Conservation (phyloP, 1,139 yeast species). For the Groenewaldozyma auringiensis region DNA sequence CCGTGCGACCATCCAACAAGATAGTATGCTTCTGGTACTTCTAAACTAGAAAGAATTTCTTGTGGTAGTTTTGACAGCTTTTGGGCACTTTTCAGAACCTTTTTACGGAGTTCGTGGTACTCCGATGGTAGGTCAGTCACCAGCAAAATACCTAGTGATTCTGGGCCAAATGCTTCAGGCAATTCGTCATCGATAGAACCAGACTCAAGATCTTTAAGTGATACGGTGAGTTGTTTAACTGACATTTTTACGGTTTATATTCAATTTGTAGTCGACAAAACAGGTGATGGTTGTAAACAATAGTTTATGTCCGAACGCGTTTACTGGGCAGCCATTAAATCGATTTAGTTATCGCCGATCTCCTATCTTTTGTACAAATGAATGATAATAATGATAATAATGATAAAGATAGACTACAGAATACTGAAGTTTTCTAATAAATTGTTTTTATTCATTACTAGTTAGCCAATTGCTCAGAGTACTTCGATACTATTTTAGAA, state of each 20-base stretch:
- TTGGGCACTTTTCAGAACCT: slow-evolving; percentile 42
- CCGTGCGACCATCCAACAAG: slow-evolving; percentile 64
- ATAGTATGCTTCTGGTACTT: slow-evolving; percentile 45
- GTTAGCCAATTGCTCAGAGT: slow-evolving; percentile 24
- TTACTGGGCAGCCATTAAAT: too few species aligned
- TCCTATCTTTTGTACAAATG: too few species aligned
- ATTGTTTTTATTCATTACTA: too few species aligned
- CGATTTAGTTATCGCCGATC: too few species aligned
- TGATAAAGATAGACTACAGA: too few species aligned
- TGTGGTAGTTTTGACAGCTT: slow-evolving; percentile 39
- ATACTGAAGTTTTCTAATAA: too few species aligned
- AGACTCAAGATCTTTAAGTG: slow-evolving; percentile 31
- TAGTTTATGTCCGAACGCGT: too few species aligned
- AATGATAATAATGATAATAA: too few species aligned
- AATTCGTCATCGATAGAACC: slow-evolving; percentile 34
- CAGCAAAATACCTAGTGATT: slow-evolving; percentile 48
- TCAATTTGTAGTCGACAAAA: too few species aligned
- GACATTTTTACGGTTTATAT: too few species aligned
- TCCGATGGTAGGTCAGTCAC: slow-evolving; percentile 40
- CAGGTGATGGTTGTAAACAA: not conserved
- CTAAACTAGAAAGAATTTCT: slow-evolving; percentile 34
- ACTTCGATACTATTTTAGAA: slow-evolving; percentile 51
- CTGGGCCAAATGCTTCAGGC: slow-evolving; percentile 47
- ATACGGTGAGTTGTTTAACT: slow-evolving; percentile 32
- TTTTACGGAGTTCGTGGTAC: slow-evolving; percentile 36